Conservation (phyloP, 2,329 filamentous ascomycete species). For the Diaporthe citri region DNA sequence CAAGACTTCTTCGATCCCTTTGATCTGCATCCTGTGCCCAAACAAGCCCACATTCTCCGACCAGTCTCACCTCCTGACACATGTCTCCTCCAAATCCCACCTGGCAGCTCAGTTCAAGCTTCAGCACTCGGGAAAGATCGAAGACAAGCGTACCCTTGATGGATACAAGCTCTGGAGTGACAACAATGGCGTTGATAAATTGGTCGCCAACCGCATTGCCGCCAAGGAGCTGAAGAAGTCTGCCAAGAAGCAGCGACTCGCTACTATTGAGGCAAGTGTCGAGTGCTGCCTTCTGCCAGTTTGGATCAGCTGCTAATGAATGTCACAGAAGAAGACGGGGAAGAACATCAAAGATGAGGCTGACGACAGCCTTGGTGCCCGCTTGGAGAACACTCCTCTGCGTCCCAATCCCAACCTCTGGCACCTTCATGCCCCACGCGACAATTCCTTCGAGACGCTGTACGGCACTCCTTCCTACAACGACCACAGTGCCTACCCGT, state of each 20-base stretch:
- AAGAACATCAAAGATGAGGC: slow-evolving; percentile 30
- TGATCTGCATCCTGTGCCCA: slow-evolving; percentile 87
- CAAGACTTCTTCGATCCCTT: slow-evolving; percentile 63
- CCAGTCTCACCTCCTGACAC: slow-evolving; percentile 90
- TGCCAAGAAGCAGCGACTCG: slow-evolving; percentile 26
- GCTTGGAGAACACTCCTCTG: neutral
- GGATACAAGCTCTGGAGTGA: slow-evolving; percentile 85
- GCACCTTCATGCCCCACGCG: slow-evolving; percentile 20
- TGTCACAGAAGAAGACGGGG: slow-evolving; percentile 17
- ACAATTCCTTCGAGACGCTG: slow-evolving; percentile 2
- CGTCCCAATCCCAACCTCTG: slow-evolving; percentile 18
- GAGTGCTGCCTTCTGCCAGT: neutral
- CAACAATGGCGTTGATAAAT: slow-evolving; percentile 74
- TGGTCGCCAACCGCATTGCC: slow-evolving; percentile 83
- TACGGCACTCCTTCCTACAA: slow-evolving; percentile 28
- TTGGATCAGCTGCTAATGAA: neutral
- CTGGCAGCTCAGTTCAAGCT: slow-evolving; percentile 86
- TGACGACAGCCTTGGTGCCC: neutral
- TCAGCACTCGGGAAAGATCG: slow-evolving; percentile 77
- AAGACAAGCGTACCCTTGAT: slow-evolving; percentile 71
- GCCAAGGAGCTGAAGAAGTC: slow-evolving; percentile 76
- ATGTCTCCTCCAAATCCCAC: slow-evolving; percentile 93
- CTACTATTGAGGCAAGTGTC: slow-evolving; percentile 10
- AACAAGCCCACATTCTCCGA: slow-evolving; percentile 87
- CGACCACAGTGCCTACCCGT: slow-evolving; percentile 13